Percentiles rank a stretch among this genome's conserved stretches.
These are phyloP conservation scores for Pseudopithomyces maydicus DNA, from an alignment of 2,329 filamentous ascomycete species.

Conservation along the genomic window DNA sequence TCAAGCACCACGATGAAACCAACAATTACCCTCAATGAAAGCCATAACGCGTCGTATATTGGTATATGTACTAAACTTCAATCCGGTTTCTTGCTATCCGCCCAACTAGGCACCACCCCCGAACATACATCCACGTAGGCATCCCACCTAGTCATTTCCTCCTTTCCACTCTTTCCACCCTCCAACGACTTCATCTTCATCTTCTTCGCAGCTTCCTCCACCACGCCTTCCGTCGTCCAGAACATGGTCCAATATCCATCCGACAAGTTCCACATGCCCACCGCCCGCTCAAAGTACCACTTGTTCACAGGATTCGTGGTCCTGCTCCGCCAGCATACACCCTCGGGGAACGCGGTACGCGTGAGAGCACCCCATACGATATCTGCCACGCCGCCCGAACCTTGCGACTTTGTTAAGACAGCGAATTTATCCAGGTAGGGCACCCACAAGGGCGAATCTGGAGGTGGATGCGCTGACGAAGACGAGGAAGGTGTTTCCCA, in stretches of 20 bases:
- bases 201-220: constrained; percentile 60
- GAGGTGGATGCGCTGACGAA: constrained; percentile 31
- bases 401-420: constrained; percentile 85
- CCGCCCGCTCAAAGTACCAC: constrained; percentile 95
- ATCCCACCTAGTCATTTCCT: constrained; percentile 44
- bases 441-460: constrained; percentile 64
- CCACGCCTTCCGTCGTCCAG: constrained; percentile 75
- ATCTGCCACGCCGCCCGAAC: constrained; percentile 89
- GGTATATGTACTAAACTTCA: neutral
- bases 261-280: constrained; percentile 80
- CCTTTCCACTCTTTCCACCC: too few relatives aligned
- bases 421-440: constrained; percentile 98
- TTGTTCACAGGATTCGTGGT: constrained; percentile 96
- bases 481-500: constrained; percentile 78
- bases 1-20: too few relatives aligned
- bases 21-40: too few relatives aligned
- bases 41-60: too few relatives aligned
- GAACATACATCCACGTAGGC: constrained; percentile 57
- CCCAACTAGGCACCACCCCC: constrained; percentile 55
- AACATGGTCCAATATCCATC: constrained; percentile 97
- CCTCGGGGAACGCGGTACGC: constrained; percentile 80
- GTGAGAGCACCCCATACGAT: constrained; percentile 98
- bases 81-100: constrained; percentile 45
- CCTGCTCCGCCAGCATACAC: constrained; percentile 90
- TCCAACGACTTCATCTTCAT: constrained; percentile 40